These are phyloP conservation scores for Rhizopogon vinicolor DNA, from an alignment of 768 basidiomycete genomes.

Conservation along the genomic window DNA sequence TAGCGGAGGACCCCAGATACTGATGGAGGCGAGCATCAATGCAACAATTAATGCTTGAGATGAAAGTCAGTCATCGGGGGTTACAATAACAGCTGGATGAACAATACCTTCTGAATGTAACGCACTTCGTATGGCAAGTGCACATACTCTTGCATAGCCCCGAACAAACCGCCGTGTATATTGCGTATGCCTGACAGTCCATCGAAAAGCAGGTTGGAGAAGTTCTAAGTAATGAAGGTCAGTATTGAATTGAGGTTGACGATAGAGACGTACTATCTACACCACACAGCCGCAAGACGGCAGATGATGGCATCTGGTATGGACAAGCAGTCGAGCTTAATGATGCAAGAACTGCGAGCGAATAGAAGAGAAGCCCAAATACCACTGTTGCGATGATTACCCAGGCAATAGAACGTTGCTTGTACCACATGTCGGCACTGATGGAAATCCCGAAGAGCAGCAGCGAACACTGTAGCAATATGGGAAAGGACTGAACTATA, in stretches of 20 bases:
- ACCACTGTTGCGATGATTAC: not conserved
- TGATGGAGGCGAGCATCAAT: not conserved
- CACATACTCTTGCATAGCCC: not conserved
- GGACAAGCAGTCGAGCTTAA: not conserved
- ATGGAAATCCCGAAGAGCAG: constrained; percentile 3
- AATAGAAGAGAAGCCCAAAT: not conserved
- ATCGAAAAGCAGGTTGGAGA: not conserved
- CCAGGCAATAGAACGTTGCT: not conserved
- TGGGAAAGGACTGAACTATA: not conserved
- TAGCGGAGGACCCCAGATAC: not conserved
- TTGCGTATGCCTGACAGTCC: not conserved
- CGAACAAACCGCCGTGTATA: not conserved
- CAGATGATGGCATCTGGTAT: not conserved
- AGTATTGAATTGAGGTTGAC: not conserved
- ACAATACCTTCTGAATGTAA: not conserved
- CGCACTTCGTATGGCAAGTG: not conserved
- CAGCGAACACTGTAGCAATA: not conserved
- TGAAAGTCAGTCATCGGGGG: not conserved
- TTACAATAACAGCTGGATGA: not conserved
- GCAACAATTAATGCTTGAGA: not conserved
- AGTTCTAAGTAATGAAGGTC: not conserved
- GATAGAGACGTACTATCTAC: not conserved
- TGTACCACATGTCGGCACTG: not conserved
- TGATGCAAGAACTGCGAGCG: not conserved
- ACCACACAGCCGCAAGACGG: not conserved